Conservation (phyloP, 75 land plant genomes). For the Pinus taeda region DNA sequence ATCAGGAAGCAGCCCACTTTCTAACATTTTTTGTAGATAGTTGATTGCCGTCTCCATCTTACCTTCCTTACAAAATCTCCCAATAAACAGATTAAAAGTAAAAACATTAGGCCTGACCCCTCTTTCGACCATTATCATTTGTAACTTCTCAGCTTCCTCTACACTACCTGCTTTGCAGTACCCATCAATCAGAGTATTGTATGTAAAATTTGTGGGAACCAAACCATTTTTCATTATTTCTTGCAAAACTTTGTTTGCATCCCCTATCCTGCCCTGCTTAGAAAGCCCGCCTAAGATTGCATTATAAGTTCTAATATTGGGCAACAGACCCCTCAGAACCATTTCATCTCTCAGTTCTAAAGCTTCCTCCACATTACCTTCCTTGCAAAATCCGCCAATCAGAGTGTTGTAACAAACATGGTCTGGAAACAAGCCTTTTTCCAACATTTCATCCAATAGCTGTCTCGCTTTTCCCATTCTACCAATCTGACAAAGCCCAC, state of each 20-base stretch:
- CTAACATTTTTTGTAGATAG: conserved; percentile 25
- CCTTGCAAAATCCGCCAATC: conserved; percentile 7
- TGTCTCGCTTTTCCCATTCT: conserved; percentile 5
- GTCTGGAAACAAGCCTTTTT: not conserved
- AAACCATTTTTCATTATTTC: conserved; percentile 23
- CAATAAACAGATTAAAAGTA: conserved; percentile 29
- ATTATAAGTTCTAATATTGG: conserved; percentile 54
- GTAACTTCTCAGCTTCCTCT: conserved; percentile 16
- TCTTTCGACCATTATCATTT: conserved; percentile 14
- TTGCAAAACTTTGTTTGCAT: conserved; percentile 16
- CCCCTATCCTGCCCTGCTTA: conserved; percentile 15
- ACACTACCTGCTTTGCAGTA: conserved; percentile 9
- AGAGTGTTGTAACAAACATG: not conserved
- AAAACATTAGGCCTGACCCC: conserved; percentile 20
- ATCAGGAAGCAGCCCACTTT: conserved; percentile 10
- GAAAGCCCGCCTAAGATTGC: conserved; percentile 47
- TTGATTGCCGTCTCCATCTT: conserved; percentile 18
- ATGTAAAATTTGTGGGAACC: conserved; percentile 8
- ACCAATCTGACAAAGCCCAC: conserved; percentile 15
- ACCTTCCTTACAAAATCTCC: conserved; percentile 29
- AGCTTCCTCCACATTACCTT: conserved; percentile 35
- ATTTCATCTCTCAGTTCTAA: conserved; percentile 47
- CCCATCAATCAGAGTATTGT: conserved; percentile 18
- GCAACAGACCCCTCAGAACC: conserved; percentile 36
- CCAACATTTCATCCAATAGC: conserved; percentile 16